A percentile compares a stretch with the other conserved stretches of the same genome.
Evolutionary conservation across 306 rosid genomes (phyloP).

Genomic region (Ochetophila trinervis): DNA sequence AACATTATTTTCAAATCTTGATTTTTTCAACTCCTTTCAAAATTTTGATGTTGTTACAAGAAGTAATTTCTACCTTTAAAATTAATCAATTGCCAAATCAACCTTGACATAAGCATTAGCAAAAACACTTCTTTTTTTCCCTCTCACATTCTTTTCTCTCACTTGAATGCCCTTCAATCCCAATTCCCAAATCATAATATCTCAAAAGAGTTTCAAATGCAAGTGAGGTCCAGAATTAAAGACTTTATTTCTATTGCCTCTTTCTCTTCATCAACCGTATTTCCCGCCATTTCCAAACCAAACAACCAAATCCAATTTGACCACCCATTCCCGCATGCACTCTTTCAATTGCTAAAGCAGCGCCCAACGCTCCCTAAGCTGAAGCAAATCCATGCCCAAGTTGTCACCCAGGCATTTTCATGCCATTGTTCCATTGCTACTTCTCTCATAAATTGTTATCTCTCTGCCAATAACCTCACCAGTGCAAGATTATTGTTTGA

Average conservation of each 20-base stretch:
- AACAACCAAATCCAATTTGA: conserved; percentile 2
- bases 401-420: conserved; percentile 13
- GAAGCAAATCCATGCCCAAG: conserved; percentile 17
- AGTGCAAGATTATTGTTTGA: conserved; percentile 12
- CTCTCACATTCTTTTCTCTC: background rate
- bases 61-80: no score
- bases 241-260: background rate
- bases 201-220: background rate
- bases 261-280: conserved; percentile 8
- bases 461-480: conserved; percentile 10
- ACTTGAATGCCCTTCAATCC: no score
- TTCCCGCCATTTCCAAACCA: conserved; percentile 14
- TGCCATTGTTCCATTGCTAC: conserved; percentile 10
- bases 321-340: conserved; percentile 16
- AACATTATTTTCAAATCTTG: background rate
- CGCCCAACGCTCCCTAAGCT: conserved; percentile 13
- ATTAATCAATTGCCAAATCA: no score
- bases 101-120: no score
- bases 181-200: background rate
- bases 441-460: conserved; percentile 21
- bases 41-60: no score
- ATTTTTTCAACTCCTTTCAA: background rate
- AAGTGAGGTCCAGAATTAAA: conserved; percentile 1
- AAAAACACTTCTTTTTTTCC: background rate
- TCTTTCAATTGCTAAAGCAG: conserved; percentile 14